These are phyloP conservation scores for Metarhizium album DNA, from an alignment of 2,329 filamentous ascomycete species.

Conservation along the genomic window DNA sequence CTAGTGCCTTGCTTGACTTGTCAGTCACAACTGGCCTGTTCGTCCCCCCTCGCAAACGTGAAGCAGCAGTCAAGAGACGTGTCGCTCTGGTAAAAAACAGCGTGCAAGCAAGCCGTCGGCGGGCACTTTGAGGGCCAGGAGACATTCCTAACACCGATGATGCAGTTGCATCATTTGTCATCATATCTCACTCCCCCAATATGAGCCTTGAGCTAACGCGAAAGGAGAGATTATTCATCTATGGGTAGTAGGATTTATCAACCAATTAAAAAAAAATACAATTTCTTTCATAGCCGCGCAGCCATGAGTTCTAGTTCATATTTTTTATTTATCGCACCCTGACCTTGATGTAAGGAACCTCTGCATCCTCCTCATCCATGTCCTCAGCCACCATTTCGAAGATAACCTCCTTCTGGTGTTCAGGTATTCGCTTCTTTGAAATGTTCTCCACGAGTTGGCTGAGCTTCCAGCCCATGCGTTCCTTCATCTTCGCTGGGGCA, in stretches of 20 bases:
- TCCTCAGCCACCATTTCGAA: constrained; percentile 95
- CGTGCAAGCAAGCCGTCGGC: no score
- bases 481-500: constrained; percentile 65
- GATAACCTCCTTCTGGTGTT: constrained; percentile 89
- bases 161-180: background rate
- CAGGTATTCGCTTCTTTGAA: constrained; percentile 83
- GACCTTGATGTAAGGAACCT: constrained; percentile 93
- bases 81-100: no score
- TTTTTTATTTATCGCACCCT: constrained; percentile 39
- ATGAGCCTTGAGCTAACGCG: no score
- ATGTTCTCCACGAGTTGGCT: constrained; percentile 80
- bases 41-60: no score
- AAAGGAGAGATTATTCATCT: background rate
- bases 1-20: constrained; percentile 32
- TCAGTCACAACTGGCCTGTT: constrained; percentile 14
- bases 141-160: no score
- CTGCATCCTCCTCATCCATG: constrained; percentile 79
- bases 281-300: background rate
- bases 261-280: background rate
- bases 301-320: constrained; percentile 7
- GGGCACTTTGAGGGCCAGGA: no score
- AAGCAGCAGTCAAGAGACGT: no score
- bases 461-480: constrained; percentile 71
- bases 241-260: background rate
- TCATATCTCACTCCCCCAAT: background rate